Conservation (phyloP, 2,329 filamentous ascomycete species). For the Aspergillus fumigatiaffinis region DNA sequence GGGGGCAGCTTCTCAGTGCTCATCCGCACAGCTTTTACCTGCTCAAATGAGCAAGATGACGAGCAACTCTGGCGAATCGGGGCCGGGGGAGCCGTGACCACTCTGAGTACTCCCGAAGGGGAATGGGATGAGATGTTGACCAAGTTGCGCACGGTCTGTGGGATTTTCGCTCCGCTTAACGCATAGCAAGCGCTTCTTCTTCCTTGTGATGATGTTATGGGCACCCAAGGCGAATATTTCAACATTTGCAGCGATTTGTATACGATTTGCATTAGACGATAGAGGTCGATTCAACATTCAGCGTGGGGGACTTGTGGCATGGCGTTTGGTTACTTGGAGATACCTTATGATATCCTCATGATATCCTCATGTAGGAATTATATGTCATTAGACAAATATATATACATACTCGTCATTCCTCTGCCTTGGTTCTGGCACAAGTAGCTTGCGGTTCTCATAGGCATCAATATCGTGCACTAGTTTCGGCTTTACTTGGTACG, state of each 20-base stretch:
- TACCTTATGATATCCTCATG: background rate
- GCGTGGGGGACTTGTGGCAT: conserved; percentile 8
- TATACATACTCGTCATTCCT: background rate
- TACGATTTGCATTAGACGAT: conserved; percentile 6
- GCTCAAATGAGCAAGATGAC: conserved; percentile 22
- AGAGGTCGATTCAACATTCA: conserved; percentile 30
- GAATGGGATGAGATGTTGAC: conserved; percentile 91
- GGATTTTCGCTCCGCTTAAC: conserved; percentile 36
- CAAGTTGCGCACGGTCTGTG: conserved; percentile 55
- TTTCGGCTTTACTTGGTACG: background rate
- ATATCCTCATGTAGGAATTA: background rate
- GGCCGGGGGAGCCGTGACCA: conserved; percentile 86
- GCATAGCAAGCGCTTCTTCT: background rate
- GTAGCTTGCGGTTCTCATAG: background rate
- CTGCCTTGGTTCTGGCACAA: too few species aligned
- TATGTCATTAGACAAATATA: background rate
- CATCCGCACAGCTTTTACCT: conserved; percentile 71
- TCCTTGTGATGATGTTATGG: conserved; percentile 1
- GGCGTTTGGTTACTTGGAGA: conserved; percentile 5
- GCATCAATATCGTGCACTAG: background rate
- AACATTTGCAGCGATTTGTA: conserved; percentile 21
- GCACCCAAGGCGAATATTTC: conserved; percentile 19
- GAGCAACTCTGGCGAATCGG: conserved; percentile 68
- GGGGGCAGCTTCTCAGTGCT: conserved; percentile 87
- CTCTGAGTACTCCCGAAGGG: conserved; percentile 70